Percentiles rank a stretch among this genome's conserved stretches.
These are phyloP conservation scores for Diaporthe amygdali DNA, from an alignment of 2,329 filamentous ascomycete species.

Conservation along the genomic window DNA sequence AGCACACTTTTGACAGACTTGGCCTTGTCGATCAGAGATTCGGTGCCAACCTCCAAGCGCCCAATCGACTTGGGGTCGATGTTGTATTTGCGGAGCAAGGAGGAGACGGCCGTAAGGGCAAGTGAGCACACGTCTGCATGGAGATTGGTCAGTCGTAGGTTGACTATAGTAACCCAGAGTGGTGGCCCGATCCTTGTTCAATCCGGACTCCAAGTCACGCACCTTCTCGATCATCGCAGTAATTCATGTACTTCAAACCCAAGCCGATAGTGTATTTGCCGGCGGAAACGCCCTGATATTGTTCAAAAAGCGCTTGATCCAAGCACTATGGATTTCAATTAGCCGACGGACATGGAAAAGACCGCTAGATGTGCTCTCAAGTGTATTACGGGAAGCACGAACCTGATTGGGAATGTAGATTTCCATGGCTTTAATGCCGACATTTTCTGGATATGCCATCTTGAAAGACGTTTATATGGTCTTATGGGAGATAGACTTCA, in stretches of 20 bases:
- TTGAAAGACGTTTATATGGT: constrained; percentile 29
- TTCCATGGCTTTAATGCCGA: constrained; percentile 92
- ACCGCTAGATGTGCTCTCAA: background rate
- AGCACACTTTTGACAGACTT: constrained; percentile 89
- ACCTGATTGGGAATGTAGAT: constrained; percentile 88
- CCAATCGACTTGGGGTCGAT: constrained; percentile 80
- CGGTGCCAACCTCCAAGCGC: constrained; percentile 83
- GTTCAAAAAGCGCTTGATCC: constrained; percentile 81
- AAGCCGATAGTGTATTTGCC: constrained; percentile 93
- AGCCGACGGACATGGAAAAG: background rate
- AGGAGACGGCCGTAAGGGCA: constrained; percentile 77
- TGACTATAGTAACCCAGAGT: rapidly evolving
- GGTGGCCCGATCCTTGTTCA: background rate
- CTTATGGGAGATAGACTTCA: background rate
- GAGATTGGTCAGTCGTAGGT: background rate
- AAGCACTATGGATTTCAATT: constrained; percentile 65
- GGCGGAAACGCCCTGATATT: constrained; percentile 80
- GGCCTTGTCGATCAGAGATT: constrained; percentile 87
- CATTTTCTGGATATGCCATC: constrained; percentile 82
- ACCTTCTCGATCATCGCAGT: constrained; percentile 90
- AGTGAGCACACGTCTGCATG: constrained; percentile 83
- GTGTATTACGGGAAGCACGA: constrained; percentile 38
- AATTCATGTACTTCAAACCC: constrained; percentile 90
- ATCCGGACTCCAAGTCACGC: constrained; percentile 35
- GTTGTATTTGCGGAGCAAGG: constrained; percentile 81